Base-by-base conservation (phyloP, 2,329 filamentous ascomycete species). In the Claviceps sp. region DNA sequence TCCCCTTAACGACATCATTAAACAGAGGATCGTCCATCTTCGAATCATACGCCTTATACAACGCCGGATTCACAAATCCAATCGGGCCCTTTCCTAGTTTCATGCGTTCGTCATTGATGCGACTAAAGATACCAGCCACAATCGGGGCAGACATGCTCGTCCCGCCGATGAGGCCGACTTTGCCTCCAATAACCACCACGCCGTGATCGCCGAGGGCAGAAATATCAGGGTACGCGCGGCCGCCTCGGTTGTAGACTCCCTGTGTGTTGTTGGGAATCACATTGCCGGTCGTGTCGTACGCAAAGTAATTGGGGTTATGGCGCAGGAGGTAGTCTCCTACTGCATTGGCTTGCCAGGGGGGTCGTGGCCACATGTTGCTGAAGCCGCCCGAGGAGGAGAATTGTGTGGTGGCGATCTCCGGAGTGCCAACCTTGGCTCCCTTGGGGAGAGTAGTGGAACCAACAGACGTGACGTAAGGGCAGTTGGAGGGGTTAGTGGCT, bases 361-460 rank as follows among this genome's bases (percentile, higher is more conserved):
- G 74, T 3, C 71, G 58, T 1, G 65, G 57, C 54, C 75, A 77
- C 57, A 73, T 65, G 59, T 76, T 74, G 55, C 67, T 70, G 62
- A 77, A 76, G 14, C 74, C 74, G 18, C 74, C 73, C 6, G 71
- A 71, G 4, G 68, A 72, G 53, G 69, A 70, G 62, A 74, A 72
- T 58, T 71, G 64, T 0, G 47, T 53, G 13, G 51, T 54, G 20
- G 59, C 56, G 1, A 37, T 42, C 50, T 60, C 59, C 6, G 20
- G 16, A 42, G 49, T 26, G 22, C 46, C 49, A 22, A 51, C 40
- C 5, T 48, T 49, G 30, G 53, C 49, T 36, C 58, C 56, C 3
- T 37, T 41, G 5, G 56, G 54, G 16, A 62, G 51, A 72, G 64
- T 60, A 0, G 75, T 77, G 14, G 74, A 73, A 18, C 75, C 75